Percentiles rank a stretch among this genome's conserved stretches.
Evolutionary conservation across 1,284 basidiomycete species (phyloP).

Genomic region (Leccinum fallax): DNA sequence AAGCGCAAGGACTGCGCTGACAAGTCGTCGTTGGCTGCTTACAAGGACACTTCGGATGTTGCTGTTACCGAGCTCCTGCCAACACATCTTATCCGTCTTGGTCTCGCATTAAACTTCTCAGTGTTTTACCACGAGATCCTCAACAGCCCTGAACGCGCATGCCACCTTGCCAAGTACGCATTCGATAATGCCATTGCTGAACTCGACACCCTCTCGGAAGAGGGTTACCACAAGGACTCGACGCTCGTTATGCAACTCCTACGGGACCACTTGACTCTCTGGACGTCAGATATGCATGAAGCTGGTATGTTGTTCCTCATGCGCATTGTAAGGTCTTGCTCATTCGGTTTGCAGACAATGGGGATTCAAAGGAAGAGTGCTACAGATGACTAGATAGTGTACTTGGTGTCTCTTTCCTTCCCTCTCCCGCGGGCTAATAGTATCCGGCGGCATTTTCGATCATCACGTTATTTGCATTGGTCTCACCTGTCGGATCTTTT

Average conservation of each 20-base stretch:
- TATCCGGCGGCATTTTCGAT: conserved; percentile 16
- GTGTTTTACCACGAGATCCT: too few relatives aligned
- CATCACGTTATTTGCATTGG: conserved; percentile 37
- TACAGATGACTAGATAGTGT: conserved; percentile 53
- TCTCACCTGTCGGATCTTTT: conserved; percentile 38
- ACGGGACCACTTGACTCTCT: conserved; percentile 97
- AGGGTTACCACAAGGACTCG: conserved; percentile 96
- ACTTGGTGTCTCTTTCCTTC: background rate
- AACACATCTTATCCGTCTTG: too few relatives aligned
- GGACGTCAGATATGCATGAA: conserved; percentile 97
- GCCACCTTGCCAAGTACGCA: too few relatives aligned
- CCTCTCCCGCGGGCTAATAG: conserved; percentile 10
- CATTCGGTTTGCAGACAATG: conserved; percentile 54
- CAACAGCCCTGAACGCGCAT: too few relatives aligned
- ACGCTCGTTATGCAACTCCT: conserved; percentile 99
- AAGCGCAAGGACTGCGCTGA: conserved; percentile 98
- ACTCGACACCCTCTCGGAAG: conserved; percentile 52
- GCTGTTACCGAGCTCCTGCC: too few relatives aligned
- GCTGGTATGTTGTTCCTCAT: conserved; percentile 56
- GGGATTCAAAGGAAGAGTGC: conserved; percentile 67
- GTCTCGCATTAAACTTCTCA: too few relatives aligned
- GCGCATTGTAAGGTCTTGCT: conserved; percentile 2
- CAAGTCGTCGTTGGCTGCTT: conserved; percentile 62
- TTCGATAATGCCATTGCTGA: too few relatives aligned
- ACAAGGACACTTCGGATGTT: too few relatives aligned